A percentile compares a stretch with the other conserved stretches of the same genome.
Conservation (phyloP, 306 rosid species). For the Prunus fruticosa region DNA sequence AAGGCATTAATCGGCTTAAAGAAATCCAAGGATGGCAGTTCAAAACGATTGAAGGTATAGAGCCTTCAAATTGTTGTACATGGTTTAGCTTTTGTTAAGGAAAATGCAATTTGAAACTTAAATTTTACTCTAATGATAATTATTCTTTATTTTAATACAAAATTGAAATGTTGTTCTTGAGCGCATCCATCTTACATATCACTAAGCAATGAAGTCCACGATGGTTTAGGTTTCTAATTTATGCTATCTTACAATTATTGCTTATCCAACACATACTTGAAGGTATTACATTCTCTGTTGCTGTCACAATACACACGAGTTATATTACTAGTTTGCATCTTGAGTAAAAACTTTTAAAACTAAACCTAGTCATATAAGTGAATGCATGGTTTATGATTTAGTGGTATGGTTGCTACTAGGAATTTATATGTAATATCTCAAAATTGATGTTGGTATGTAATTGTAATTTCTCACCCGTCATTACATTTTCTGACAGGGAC, state of each 20-base stretch:
- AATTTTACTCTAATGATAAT: background rate
- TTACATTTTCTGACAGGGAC: conserved; percentile 44
- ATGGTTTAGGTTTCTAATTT: background rate
- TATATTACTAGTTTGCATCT: background rate
- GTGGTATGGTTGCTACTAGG: background rate
- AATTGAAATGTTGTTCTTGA: background rate
- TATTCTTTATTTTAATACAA: background rate
- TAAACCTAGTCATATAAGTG: background rate
- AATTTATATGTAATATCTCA: background rate
- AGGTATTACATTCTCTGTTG: background rate
- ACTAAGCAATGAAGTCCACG: background rate
- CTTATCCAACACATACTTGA: background rate
- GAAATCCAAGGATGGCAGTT: conserved; percentile 54
- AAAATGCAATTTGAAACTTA: background rate
- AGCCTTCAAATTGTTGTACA: background rate
- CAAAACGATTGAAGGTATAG: conserved; percentile 73
- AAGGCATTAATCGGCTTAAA: conserved; percentile 60
- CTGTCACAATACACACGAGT: background rate
- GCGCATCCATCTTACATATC: background rate
- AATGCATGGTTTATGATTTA: conserved; percentile 12
- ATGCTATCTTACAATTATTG: background rate
- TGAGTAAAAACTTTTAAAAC: background rate
- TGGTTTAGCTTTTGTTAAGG: background rate
- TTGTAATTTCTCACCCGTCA: conserved; percentile 16
- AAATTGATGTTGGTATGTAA: conserved; percentile 18